These are phyloP conservation scores for Eucalyptus pauciflora DNA, from an alignment of 345 rosid species.

Conservation along the genomic window DNA sequence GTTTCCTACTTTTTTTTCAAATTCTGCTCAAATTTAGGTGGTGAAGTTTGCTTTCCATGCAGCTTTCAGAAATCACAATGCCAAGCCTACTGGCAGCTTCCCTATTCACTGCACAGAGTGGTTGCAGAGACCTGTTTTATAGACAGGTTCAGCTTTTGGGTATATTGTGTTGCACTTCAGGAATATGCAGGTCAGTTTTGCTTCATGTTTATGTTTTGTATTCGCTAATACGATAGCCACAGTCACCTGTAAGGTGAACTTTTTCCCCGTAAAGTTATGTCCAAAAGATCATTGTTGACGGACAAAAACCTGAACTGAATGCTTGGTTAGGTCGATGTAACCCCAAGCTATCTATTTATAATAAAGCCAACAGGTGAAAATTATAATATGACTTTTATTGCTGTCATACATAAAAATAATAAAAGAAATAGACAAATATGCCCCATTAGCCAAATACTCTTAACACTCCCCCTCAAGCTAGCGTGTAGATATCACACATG, in stretches of 20 bases:
- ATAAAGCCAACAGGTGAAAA: not conserved
- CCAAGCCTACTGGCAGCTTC: slow-evolving; percentile 36
- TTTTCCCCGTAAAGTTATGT: not conserved
- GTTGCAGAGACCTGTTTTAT: slow-evolving; percentile 8
- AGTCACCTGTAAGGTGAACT: not conserved
- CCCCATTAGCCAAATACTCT: not conserved
- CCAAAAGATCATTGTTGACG: not conserved
- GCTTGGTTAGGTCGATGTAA: not conserved
- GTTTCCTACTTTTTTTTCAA: not conserved
- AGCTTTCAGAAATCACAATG: slow-evolving; percentile 41
- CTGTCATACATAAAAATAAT: not conserved
- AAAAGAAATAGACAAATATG: not conserved
- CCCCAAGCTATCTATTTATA: not conserved
- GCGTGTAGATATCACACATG: not conserved
- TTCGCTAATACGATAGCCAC: not conserved
- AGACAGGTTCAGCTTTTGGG: slow-evolving; percentile 12
- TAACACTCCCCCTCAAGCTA: not conserved
- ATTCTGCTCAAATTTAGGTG: not conserved
- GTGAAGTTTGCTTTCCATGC: not conserved
- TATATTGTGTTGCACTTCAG: slow-evolving; percentile 26
- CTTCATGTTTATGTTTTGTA: not conserved
- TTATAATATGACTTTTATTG: not conserved
- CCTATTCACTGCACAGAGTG: slow-evolving; percentile 30
- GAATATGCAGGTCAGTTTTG: slow-evolving; percentile 28
- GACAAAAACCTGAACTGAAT: not conserved